Conservation (phyloP, 2,329 filamentous ascomycete genomes). For the Exutisphaerella laricina region DNA sequence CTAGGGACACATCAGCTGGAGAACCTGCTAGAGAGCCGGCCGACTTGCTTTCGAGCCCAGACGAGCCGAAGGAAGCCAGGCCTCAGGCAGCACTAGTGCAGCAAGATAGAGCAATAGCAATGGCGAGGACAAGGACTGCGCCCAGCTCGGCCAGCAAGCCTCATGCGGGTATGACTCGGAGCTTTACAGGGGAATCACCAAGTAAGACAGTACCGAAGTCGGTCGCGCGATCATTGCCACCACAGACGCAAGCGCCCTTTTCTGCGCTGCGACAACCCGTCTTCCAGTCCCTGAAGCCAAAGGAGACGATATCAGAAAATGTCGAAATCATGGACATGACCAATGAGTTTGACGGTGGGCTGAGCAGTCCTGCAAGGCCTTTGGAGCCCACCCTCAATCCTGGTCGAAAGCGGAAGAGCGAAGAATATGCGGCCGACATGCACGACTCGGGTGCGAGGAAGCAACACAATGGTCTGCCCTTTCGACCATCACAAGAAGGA, state of each 20-base stretch:
- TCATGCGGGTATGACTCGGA: conserved; percentile 16
- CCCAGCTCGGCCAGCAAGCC: conserved; percentile 40
- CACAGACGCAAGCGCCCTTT: neutral
- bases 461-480: conserved; percentile 3
- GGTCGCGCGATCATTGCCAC: neutral
- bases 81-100: conserved; percentile 4
- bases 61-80: neutral
- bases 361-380: conserved; percentile 18
- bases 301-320: conserved; percentile 10
- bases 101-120: conserved; percentile 24
- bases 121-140: conserved; percentile 43
- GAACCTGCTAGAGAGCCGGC: neutral
- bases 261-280: conserved; percentile 5
- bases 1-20: neutral
- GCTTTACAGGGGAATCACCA: conserved; percentile 10
- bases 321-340: conserved; percentile 35
- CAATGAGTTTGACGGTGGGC: conserved; percentile 22
- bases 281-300: conserved; percentile 6
- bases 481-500: conserved; percentile 22
- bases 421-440: conserved; percentile 36
- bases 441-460: conserved; percentile 12
- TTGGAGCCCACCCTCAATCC: conserved; percentile 8
- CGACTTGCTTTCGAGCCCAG: conserved; percentile 4
- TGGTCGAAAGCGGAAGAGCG: conserved; percentile 43
- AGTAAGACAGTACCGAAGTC: conserved; percentile 9